Conservation (phyloP, 2,329 filamentous ascomycete genomes). For the Saccharata proteae region DNA sequence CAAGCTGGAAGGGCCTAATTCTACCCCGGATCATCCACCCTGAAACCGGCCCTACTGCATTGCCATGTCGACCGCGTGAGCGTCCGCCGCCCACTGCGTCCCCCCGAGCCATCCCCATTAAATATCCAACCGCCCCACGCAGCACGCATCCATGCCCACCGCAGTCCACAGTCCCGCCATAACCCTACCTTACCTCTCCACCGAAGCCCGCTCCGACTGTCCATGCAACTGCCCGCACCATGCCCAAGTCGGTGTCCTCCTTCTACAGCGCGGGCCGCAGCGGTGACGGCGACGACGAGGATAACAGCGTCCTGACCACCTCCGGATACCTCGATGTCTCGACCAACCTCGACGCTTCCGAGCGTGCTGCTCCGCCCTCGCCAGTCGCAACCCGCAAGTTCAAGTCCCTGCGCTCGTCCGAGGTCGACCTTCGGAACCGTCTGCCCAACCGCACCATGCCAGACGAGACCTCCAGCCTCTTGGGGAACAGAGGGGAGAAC, state of each 20-base stretch:
- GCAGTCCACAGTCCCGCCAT: too few species aligned
- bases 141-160: too few species aligned
- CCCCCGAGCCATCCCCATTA: too few species aligned
- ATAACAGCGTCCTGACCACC: slow-evolving; percentile 16
- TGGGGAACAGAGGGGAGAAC: slow-evolving; percentile 30
- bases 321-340: slow-evolving; percentile 4
- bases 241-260: slow-evolving; percentile 24
- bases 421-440: slow-evolving; percentile 17
- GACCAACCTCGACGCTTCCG: slow-evolving; percentile 19
- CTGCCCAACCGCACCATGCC: slow-evolving; percentile 18
- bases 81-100: too few species aligned
- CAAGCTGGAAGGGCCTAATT: too few species aligned
- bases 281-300: slow-evolving; percentile 20
- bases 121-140: too few species aligned
- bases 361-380: slow-evolving; percentile 18
- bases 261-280: slow-evolving; percentile 22
- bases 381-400: slow-evolving; percentile 17
- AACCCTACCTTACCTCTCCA: too few species aligned
- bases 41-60: too few species aligned
- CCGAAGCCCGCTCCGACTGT: too few species aligned
- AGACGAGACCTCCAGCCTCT: slow-evolving; percentile 37
- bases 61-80: too few species aligned
- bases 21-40: too few species aligned
- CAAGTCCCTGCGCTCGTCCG: slow-evolving; percentile 20
- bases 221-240: slow-evolving; percentile 13